These are phyloP conservation scores for Diaporthe ampelina DNA, from an alignment of 2,329 filamentous ascomycete genomes.

Conservation along the genomic window DNA sequence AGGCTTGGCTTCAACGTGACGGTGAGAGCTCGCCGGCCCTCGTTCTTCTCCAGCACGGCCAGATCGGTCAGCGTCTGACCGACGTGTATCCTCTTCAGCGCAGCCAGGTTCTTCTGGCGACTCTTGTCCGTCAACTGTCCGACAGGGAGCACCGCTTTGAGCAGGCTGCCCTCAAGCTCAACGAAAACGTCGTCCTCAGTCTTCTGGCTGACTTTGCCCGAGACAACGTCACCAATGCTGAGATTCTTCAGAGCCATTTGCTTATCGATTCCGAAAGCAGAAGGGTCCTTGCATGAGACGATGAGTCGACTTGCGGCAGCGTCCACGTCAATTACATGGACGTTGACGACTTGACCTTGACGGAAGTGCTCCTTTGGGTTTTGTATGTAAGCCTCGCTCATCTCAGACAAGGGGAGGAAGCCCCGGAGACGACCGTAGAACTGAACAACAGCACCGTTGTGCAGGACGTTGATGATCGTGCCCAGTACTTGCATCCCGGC, in stretches of 20 bases:
- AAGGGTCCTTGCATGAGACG: constrained; percentile 93
- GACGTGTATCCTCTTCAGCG: constrained; percentile 84
- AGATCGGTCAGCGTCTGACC: constrained; percentile 87
- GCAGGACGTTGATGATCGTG: constrained; percentile 85
- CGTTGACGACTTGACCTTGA: constrained; percentile 89
- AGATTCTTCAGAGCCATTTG: constrained; percentile 83
- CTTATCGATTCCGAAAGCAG: constrained; percentile 80
- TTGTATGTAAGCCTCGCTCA: constrained; percentile 97
- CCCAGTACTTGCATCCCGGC: constrained; percentile 85
- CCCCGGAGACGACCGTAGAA: constrained; percentile 89
- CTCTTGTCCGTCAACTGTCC: constrained; percentile 90
- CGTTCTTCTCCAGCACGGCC: constrained; percentile 88
- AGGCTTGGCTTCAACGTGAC: constrained; percentile 88
- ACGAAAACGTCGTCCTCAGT: constrained; percentile 82
- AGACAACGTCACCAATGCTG: constrained; percentile 79
- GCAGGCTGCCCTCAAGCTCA: constrained; percentile 78
- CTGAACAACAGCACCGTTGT: constrained; percentile 87
- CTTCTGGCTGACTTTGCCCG: constrained; percentile 86
- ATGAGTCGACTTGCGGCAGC: constrained; percentile 78
- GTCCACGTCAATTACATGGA: constrained; percentile 88
- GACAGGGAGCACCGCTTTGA: constrained; percentile 83
- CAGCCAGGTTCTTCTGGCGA: constrained; percentile 79
- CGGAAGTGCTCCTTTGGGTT: constrained; percentile 92
- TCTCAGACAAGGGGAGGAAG: constrained; percentile 93
- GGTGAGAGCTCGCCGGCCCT: constrained; percentile 80